A percentile compares a stretch with the other conserved stretches of the same genome.
Evolutionary conservation across 2,329 filamentous ascomycete genomes (phyloP).

Genomic region (Phoma sp.): DNA sequence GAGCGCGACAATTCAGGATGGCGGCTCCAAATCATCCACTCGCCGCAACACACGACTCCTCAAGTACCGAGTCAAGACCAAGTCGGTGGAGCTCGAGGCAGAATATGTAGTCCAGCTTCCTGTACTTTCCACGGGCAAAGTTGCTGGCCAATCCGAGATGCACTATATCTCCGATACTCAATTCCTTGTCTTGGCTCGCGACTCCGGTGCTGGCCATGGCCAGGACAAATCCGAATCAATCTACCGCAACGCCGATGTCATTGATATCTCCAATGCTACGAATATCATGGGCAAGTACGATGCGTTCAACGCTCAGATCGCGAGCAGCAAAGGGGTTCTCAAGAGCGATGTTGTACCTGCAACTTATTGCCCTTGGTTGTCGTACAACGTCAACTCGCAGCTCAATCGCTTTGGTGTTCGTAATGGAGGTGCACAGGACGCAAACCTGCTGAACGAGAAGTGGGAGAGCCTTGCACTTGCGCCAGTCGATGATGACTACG

Average conservation of each 20-base stretch:
- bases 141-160: constrained; percentile 72
- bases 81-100: constrained; percentile 56
- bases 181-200: constrained; percentile 71
- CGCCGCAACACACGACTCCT: constrained; percentile 67
- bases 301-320: constrained; percentile 52
- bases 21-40: constrained; percentile 61
- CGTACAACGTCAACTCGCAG: constrained; percentile 70
- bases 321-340: constrained; percentile 59
- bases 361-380: constrained; percentile 69
- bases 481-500: constrained; percentile 56
- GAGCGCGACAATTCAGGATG: constrained; percentile 60
- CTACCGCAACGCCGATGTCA: constrained; percentile 73
- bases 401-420: constrained; percentile 70
- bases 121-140: constrained; percentile 59
- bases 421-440: constrained; percentile 69
- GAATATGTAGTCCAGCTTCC: constrained; percentile 73
- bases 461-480: constrained; percentile 74
- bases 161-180: constrained; percentile 67
- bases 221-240: constrained; percentile 58
- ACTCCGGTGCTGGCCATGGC: constrained; percentile 66
- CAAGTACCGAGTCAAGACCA: constrained; percentile 64
- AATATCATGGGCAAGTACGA: constrained; percentile 61
- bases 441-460: constrained; percentile 72
- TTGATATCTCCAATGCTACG: constrained; percentile 67
- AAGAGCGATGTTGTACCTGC: constrained; percentile 62